Evolutionary conservation across 768 basidiomycete genomes (phyloP).

Genomic region (Kondoa subrosea): DNA sequence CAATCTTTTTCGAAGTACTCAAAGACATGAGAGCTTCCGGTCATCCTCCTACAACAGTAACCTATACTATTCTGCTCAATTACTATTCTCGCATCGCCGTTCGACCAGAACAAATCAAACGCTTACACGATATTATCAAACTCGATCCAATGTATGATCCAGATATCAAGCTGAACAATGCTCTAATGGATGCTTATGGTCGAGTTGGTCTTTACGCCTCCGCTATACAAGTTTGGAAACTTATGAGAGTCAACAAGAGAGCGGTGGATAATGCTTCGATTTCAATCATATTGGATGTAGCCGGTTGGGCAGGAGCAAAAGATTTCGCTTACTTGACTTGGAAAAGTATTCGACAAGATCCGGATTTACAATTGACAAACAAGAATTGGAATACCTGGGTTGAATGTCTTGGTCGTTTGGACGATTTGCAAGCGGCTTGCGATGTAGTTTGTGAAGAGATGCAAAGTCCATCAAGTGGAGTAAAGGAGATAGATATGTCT

Average conservation of each 20-base stretch:
- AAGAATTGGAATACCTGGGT: constrained; percentile 68
- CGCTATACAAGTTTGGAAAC: constrained; percentile 62
- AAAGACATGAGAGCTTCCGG: constrained; percentile 22
- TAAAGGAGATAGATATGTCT: too few relatives aligned
- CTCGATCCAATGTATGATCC: constrained; percentile 60
- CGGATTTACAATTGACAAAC: constrained; percentile 42
- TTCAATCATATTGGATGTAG: constrained; percentile 70
- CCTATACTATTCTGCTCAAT: constrained; percentile 19
- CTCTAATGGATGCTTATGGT: constrained; percentile 75
- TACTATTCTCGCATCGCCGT: constrained; percentile 22
- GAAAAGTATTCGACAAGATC: constrained; percentile 8
- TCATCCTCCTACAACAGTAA: constrained; percentile 15
- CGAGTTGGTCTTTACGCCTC: constrained; percentile 55
- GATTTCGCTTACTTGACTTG: background rate
- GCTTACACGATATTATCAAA: constrained; percentile 55
- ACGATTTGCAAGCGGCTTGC: constrained; percentile 50
- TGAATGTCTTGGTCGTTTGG: constrained; percentile 65
- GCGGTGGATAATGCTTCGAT: constrained; percentile 45
- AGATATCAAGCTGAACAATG: constrained; percentile 54
- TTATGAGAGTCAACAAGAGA: constrained; percentile 37
- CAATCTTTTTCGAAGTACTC: constrained; percentile 38
- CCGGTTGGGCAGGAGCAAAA: constrained; percentile 46
- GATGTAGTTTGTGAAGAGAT: constrained; percentile 45
- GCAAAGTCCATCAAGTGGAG: constrained; percentile 3
- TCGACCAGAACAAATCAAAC: constrained; percentile 39